These are phyloP conservation scores for Barnettozyma wickerhamii DNA, from an alignment of 805 yeast species.

Conservation along the genomic window DNA sequence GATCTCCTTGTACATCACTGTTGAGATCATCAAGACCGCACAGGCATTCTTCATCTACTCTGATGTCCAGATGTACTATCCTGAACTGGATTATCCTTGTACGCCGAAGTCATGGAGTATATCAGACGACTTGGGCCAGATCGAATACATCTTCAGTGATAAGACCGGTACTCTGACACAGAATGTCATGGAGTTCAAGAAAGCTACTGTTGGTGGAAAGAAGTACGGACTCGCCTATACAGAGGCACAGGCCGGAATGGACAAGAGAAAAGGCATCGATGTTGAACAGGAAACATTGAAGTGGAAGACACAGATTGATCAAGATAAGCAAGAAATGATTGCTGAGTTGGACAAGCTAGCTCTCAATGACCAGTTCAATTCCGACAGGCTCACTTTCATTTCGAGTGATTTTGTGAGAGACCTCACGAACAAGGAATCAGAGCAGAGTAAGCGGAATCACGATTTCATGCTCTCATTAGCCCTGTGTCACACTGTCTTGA, in stretches of 20 bases:
- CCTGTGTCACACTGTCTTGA: constrained; percentile 71
- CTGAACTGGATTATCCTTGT: constrained; percentile 69
- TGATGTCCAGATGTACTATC: constrained; percentile 68
- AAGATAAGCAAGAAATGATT: constrained; percentile 59
- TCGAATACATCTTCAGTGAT: constrained; percentile 80
- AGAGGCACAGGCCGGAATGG: constrained; percentile 74
- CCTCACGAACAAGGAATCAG: constrained; percentile 39
- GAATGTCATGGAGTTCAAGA: constrained; percentile 81
- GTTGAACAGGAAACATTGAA: constrained; percentile 51
- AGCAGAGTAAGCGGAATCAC: constrained; percentile 53
- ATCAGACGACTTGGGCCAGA: constrained; percentile 81
- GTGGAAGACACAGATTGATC: constrained; percentile 47
- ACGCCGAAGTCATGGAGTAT: constrained; percentile 83
- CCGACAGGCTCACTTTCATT: constrained; percentile 62
- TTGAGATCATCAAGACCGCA: constrained; percentile 75
- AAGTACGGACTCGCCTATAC: constrained; percentile 78
- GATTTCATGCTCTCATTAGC: constrained; percentile 74
- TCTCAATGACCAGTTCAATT: constrained; percentile 37
- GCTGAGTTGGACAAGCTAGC: constrained; percentile 32
- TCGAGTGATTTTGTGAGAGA: constrained; percentile 63
- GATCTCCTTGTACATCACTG: constrained; percentile 74
- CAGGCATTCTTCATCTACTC: constrained; percentile 79
- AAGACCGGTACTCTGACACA: constrained; percentile 83
- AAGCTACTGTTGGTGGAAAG: constrained; percentile 69
- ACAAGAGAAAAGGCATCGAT: constrained; percentile 71